A percentile compares a stretch with the other conserved stretches of the same genome.
These are phyloP conservation scores for Sisymbrium irio DNA, from an alignment of 345 rosid species.

Conservation along the genomic window DNA sequence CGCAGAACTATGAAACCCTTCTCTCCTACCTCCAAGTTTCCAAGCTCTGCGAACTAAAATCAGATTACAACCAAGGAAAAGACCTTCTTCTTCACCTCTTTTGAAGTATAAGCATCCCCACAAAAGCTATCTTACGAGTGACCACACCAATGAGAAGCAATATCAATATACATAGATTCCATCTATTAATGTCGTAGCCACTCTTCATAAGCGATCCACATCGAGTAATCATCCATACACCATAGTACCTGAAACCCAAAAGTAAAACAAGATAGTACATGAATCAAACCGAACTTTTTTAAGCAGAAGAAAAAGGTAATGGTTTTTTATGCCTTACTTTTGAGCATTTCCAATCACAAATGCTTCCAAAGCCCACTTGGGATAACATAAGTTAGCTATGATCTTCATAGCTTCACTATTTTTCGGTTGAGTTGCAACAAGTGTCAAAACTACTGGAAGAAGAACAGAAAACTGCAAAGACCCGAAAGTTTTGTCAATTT, in stretches of 20 bases:
- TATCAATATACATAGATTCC: slow-evolving; percentile 56
- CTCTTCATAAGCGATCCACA: slow-evolving; percentile 57
- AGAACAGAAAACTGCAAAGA: slow-evolving; percentile 85
- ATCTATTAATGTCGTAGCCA: slow-evolving; percentile 58
- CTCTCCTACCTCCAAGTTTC: neutral
- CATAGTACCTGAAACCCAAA: slow-evolving; percentile 56
- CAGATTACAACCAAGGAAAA: neutral
- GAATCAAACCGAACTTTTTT: slow-evolving; percentile 3
- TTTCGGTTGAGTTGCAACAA: slow-evolving; percentile 59
- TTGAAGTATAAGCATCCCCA: slow-evolving; percentile 62
- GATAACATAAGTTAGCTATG: slow-evolving; percentile 64
- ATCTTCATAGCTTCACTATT: slow-evolving; percentile 37
- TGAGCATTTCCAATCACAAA: slow-evolving; percentile 78
- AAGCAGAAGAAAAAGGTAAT: neutral
- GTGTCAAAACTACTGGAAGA: slow-evolving; percentile 93
- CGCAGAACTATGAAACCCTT: neutral
- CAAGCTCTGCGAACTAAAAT: neutral
- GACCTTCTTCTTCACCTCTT: slow-evolving; percentile 51
- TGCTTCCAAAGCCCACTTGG: slow-evolving; percentile 88
- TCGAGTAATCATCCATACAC: slow-evolving; percentile 89
- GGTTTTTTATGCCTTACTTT: slow-evolving; percentile 43
- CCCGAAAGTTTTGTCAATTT: slow-evolving; percentile 3
- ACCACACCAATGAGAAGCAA: slow-evolving; percentile 51
- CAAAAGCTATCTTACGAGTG: slow-evolving; percentile 54
- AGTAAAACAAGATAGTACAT: neutral